Evolutionary conservation across 345 rosid genomes (phyloP), one percentile per base, ranked within the genome.

Genomic region (Eucalyptus victrix): DNA sequence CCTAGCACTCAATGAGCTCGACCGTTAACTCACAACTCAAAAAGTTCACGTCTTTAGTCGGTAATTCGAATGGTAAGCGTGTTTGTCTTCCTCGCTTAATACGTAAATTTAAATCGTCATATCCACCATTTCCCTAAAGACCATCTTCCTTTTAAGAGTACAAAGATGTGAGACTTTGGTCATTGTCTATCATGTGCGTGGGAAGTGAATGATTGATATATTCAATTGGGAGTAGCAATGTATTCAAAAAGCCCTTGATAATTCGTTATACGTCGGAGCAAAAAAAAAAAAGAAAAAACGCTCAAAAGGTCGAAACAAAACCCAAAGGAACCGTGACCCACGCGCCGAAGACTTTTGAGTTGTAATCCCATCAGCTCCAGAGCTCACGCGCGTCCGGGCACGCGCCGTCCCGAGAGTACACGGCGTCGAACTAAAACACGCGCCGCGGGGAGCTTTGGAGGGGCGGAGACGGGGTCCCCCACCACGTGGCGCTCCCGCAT

Each of bases 21-120:
- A 3, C 0, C 4, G 2, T 40, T 4, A 40, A 23, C 16, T 76
- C 47, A 3, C 3, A 21, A 3, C 30, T 12, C 23, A 9, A 72
- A 76, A 40, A 3, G 28, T 2, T 56, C 3, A 9, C 0, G 2
- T 37, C 0, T 2, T 7, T 21, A 21, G 7, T 40, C 2, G 3
- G 3, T 76, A 21, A 21, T 3, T 76, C 2, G 1, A 37, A 76
- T 40, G 30, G 85, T 37, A 40, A 76, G 85, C 47, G 5, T 40
- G 47, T 76, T 40, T 40, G 12, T 76, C 16, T 37, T 76, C 8
- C 30, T 76, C 3, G 5, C 4, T 40, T 5, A 2, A 40, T 37
- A 42, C 5, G 4, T 42, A 12, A 21, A 21, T 21, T 40, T 7
- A 24, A 76, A 40, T 40, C 10, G 5, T 5, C 5, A 23, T 21